Percentiles rank a stretch among this genome's conserved stretches.
Evolutionary conservation across 305 asterid species (phyloP).

Genomic region (Petunia hybrid): DNA sequence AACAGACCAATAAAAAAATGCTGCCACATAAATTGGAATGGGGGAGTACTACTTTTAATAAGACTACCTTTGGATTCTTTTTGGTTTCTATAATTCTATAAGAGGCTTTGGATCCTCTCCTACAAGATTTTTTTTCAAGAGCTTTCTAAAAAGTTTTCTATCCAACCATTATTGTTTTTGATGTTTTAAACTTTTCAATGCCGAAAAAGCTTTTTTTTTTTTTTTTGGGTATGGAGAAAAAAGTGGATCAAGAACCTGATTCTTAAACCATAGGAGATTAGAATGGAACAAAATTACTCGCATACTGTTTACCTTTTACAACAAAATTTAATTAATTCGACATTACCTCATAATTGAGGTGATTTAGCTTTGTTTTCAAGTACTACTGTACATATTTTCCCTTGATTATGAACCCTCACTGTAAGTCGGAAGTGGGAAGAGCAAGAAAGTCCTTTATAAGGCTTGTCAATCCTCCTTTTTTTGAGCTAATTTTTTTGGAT

Average conservation of each 20-base stretch:
- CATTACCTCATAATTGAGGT: neutral
- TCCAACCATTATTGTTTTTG: neutral
- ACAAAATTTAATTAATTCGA: neutral
- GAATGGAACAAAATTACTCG: neutral
- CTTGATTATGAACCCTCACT: too few species aligned
- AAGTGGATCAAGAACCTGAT: neutral
- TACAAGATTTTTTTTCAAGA: neutral
- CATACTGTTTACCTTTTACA: neutral
- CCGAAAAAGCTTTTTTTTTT: neutral
- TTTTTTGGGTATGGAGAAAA: neutral
- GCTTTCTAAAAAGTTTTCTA: slow-evolving; percentile 14
- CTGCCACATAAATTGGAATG: too few species aligned
- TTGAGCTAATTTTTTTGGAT: too few species aligned
- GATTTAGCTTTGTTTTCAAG: too few species aligned
- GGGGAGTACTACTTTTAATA: too few species aligned
- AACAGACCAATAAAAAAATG: too few species aligned
- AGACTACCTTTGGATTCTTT: slow-evolving; percentile 7
- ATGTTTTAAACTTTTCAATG: neutral
- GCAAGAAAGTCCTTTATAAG: too few species aligned
- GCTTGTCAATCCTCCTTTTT: too few species aligned
- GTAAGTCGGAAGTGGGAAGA: too few species aligned
- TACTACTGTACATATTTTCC: too few species aligned
- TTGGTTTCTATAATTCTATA: neutral
- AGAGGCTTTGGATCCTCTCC: neutral
- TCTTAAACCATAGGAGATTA: slow-evolving; percentile 21